Evolutionary conservation across 2,329 filamentous ascomycete species (phyloP), one percentile per base, ranked within the genome.

Genomic region (Bisporella sp.): DNA sequence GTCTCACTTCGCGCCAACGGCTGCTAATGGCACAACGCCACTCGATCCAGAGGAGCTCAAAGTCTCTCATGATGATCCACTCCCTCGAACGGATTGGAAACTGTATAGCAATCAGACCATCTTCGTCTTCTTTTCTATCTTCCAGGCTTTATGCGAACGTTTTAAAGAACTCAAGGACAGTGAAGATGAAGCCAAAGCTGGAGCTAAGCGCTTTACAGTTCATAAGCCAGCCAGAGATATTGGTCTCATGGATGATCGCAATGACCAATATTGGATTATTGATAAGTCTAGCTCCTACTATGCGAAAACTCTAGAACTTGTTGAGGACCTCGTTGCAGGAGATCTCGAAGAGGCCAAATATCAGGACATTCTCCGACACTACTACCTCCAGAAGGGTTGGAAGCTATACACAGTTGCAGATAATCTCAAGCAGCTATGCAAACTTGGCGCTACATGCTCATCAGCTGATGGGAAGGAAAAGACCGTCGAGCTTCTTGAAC

Each of bases 51-150:
- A 72, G 39, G 81, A 79, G 58, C 80, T 76, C 63, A 82, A 76
- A 69, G 79, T 79, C 61, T 92, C 78, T 74, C 86, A 71, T 54
- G 89, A 96, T 54, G 87, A 90, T 47, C 84, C 87, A 51, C 95
- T 93, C 69, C 77, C 78, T 58, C 87, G 91, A 44, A 82, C 83
- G 8, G 84, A 81, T 69, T 95, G 89, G 73, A 92, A 92, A 65
- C 82, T 97, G 65, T 99, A 95, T 72, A 85, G 85, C 66, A 97
- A 96, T 67, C 81, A 89, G 61, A 89, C 86, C 4, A 85, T 99
- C 53, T 96, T 90, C 65, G 91, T 93, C 69, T 97, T 99, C 75
- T 87, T 99, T 73, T 88, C 86, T 59, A 84, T 96, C 54, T 93
- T 99, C 66, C 83, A 96, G 64, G 87, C 86, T n/a, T 74, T 99